phyloP scores from a whole-genome alignment of 2,329 filamentous ascomycete genomes.

The Pestalotiopsis sp. region DNA sequence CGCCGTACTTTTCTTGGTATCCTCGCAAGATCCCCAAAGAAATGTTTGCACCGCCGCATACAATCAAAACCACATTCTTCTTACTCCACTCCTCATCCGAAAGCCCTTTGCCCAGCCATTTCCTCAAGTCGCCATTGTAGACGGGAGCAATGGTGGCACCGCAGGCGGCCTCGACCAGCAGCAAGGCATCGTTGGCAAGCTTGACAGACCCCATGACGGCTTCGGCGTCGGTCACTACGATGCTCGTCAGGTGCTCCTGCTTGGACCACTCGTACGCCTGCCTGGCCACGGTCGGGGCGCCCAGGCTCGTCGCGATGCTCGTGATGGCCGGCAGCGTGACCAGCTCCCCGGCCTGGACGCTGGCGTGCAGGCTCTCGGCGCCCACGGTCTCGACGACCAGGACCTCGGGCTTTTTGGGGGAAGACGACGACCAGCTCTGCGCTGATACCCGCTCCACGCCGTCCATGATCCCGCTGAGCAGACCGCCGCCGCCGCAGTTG shows the following conservation, averaged over 20 bases:
- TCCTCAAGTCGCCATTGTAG: constrained; percentile 66
- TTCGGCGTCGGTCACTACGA: constrained; percentile 74
- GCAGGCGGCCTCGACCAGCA: constrained; percentile 84
- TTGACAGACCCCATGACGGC: constrained; percentile 77
- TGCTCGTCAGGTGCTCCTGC: constrained; percentile 49
- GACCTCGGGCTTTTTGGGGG: constrained; percentile 49
- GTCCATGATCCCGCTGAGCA: constrained; percentile 76
- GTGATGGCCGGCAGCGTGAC: constrained; percentile 73
- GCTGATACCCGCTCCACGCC: constrained; percentile 57
- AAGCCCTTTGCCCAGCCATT: constrained; percentile 56
- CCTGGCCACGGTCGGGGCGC: constrained; percentile 71
- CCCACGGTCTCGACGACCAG: constrained; percentile 78
- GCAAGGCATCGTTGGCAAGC: constrained; percentile 79
- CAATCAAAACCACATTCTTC: constrained; percentile 79
- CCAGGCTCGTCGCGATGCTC: constrained; percentile 74
- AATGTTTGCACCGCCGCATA: constrained; percentile 79
- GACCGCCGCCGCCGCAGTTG: constrained; percentile 78
- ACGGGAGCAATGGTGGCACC: constrained; percentile 76
- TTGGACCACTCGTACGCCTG: constrained; percentile 66
- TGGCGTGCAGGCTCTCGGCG: constrained; percentile 69
- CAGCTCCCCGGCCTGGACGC: constrained; percentile 57
- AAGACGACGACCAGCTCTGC: constrained; percentile 27
- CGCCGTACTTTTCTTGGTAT: constrained; percentile 55
- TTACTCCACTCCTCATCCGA: constrained; percentile 61
- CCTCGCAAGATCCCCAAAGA: constrained; percentile 61